Conservation (phyloP, 345 rosid species). For the Dimocarpus longan region DNA sequence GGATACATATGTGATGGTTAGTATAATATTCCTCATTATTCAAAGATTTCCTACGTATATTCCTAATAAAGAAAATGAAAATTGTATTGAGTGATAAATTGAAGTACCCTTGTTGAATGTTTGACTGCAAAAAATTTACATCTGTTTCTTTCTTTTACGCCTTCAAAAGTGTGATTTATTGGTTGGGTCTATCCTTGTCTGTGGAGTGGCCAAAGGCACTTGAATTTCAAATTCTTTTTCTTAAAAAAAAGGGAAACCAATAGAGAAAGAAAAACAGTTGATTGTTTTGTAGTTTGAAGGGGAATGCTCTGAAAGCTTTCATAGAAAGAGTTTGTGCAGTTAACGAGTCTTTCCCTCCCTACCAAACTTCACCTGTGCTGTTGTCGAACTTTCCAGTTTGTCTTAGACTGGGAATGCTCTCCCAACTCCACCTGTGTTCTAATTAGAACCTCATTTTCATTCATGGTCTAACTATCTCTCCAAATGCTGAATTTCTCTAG, state of each 20-base stretch:
- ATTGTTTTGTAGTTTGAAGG: no score
- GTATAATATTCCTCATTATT: conserved; percentile 24
- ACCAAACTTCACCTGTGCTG: background rate
- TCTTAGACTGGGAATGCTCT: no score
- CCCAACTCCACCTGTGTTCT: background rate
- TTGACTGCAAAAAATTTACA: background rate
- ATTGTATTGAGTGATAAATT: background rate
- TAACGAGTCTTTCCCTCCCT: no score
- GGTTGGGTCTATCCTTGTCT: background rate
- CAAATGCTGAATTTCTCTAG: background rate
- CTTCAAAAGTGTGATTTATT: background rate
- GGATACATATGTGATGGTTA: conserved; percentile 78
- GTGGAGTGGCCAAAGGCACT: background rate
- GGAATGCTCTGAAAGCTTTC: no score
- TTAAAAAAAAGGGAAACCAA: no score
- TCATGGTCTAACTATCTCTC: background rate
- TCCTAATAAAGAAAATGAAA: background rate
- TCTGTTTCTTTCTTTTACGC: background rate
- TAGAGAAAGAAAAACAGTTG: no score
- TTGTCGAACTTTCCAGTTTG: background rate
- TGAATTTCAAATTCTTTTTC: no score
- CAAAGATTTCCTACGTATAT: background rate
- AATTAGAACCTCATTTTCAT: background rate
- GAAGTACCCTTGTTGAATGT: background rate
- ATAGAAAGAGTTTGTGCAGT: no score